Base-by-base conservation (phyloP, 2,329 filamentous ascomycete genomes). In the Fusarium sp. region DNA sequence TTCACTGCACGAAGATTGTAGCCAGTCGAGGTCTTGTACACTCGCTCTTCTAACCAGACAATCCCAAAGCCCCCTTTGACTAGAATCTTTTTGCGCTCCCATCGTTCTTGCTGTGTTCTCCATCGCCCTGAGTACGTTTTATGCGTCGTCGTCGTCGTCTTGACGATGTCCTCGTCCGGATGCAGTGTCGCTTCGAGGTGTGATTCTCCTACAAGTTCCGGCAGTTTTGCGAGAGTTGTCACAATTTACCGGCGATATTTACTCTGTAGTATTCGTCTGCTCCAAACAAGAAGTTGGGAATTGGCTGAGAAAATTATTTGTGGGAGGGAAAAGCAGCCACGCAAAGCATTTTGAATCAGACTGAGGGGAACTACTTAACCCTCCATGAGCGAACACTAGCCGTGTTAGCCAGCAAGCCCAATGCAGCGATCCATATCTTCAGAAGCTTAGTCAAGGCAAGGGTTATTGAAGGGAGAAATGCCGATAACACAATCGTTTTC, bases 1-100 rank as follows among this genome's bases (percentile, higher is more conserved):
- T 54, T 45, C 31, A 54, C 40, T 14, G 52, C 52, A 17, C 42
- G 42, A 14, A n/a, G 11, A 7, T 39, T 39, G 22, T 55, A 15
- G 17, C 22, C 5, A 10, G 42, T 22, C 3, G 14, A 8, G 2
- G 21, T 39, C 9, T 31, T 11, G 6, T 43, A 19, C 6, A 31
- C 33, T 47, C 43, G 3, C 43, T 40, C 6, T 19, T 56, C 53
- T 31, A 39, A 19, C 43, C 22, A 56, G 4, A 40, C 53, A 5
- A 33, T 40, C 13, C 33, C 53, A 3, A 56, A 47, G 2, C 52
- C 42, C 3, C 34, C 42, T 6, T 15, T 15, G 13, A 34, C 42
- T 7, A 56, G 14, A 17, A 47, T 49, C 24, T 40, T 40, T 22
- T n/a, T 36, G 2, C 43, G 43, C 6, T 15, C 2, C 53, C 53